Evolutionary conservation across 805 yeast species (phyloP), one percentile per base, ranked within the genome.

Genomic region (Sungouiella blattae): DNA sequence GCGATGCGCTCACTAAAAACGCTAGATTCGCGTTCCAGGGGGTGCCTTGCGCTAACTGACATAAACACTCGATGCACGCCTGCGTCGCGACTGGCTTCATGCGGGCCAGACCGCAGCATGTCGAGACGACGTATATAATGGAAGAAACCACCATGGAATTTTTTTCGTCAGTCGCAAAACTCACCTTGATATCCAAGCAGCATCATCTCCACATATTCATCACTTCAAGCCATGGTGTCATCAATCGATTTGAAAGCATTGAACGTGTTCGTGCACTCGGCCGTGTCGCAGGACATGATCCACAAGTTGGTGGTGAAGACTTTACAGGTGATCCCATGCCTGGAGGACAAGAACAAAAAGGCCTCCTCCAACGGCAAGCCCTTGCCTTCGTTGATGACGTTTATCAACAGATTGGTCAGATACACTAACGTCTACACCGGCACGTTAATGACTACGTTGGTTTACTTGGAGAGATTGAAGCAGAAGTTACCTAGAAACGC

Each of bases 361-460:
- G 35, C 36, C n/a, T 60, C 61, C 38, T 62, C 60, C 17, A 33
- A 34, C 30, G 55, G 53, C 28, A 69, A 62, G 46, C 71, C 66
- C 33, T 64, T 76, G 35, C 89, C 91, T 9, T 80, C 88, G 5
- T 67, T 84, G 44, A 80, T 77, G 81, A 77, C 85, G 0, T 84
- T 84, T 60, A 78, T 84, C 50, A 75, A 83, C 40, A 78, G 72
- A 49, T 64, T 84, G 53, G 87, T 84, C 25, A 72, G 84, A 53
- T 75, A 81, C 64, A 80, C 88, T 20, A 82, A 82, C 50, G 87
- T 84, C n/a, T 80, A 83, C 58, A 80, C 88, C 3, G 87, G 89
- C 26, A 83, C 89, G 12, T 65, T 84, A 46, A 73, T 84, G 75
- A 70, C 87, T 11, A 80, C 91, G 4, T 69, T 80, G 35, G 80